phyloP scores from a whole-genome alignment of 345 rosid genomes.

The Murraya koenigii region DNA sequence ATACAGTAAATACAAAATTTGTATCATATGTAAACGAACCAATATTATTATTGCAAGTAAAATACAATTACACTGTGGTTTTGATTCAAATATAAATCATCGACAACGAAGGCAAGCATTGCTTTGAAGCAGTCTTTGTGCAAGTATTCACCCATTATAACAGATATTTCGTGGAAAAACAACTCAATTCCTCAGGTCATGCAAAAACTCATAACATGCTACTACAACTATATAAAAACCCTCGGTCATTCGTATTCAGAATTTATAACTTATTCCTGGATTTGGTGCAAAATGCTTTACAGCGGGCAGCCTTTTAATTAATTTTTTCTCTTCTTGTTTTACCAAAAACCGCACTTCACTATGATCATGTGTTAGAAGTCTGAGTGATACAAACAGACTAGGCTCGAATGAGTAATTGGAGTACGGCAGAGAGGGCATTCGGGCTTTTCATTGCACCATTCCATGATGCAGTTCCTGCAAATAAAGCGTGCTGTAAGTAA shows the following conservation, averaged over 20 bases:
- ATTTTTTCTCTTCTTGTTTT: neutral
- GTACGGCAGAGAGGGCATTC: constrained; percentile 97
- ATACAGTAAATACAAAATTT: too few species aligned
- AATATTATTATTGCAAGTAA: neutral
- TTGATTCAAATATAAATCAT: neutral
- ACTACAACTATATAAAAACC: neutral
- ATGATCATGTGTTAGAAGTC: constrained; percentile 48
- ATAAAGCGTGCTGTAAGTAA: neutral
- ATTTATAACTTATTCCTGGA: neutral
- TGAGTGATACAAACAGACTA: constrained; percentile 83
- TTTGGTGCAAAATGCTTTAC: neutral
- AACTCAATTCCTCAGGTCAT: neutral
- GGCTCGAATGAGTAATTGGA: constrained; percentile 74
- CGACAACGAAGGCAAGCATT: neutral
- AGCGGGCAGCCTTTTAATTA: neutral
- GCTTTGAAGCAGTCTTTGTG: neutral
- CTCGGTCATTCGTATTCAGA: neutral
- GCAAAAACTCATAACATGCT: neutral
- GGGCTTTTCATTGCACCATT: constrained; percentile 97
- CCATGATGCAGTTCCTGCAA: constrained; percentile 91
- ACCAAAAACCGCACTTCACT: neutral
- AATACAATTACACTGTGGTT: neutral
- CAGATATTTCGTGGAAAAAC: neutral
- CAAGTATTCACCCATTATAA: neutral
- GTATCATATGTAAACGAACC: neutral